A percentile compares a stretch with the other conserved stretches of the same genome.
phyloP scores from a whole-genome alignment of 2,329 filamentous ascomycete genomes.

The Phoma sp. region DNA sequence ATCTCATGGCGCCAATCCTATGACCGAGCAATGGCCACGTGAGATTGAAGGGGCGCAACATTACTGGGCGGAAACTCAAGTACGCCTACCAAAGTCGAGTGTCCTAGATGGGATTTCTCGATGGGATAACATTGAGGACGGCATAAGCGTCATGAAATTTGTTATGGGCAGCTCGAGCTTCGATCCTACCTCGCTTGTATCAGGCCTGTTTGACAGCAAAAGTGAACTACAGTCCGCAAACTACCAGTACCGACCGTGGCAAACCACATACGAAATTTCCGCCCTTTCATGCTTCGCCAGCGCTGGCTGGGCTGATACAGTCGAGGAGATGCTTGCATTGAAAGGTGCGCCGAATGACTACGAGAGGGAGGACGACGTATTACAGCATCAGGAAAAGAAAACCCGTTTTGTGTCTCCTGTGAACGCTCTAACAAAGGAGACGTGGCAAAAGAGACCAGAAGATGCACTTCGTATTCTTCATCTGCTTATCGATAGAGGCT shows the following conservation, averaged over 20 bases:
- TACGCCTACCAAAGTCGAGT: constrained; percentile 26
- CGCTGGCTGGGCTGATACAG: constrained; percentile 29
- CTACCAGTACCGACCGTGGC: constrained; percentile 24
- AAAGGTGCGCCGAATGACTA: constrained; percentile 20
- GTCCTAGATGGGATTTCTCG: constrained; percentile 27
- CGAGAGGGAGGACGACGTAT: constrained; percentile 26
- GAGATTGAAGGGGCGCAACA: constrained; percentile 28
- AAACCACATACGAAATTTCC: constrained; percentile 27
- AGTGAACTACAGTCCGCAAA: constrained; percentile 24
- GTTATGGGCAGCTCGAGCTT: constrained; percentile 26
- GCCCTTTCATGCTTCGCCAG: constrained; percentile 24
- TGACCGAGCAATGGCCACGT: constrained; percentile 29
- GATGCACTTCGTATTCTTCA: constrained; percentile 31
- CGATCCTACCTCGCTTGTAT: constrained; percentile 19
- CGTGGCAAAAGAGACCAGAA: constrained; percentile 26
- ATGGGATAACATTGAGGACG: constrained; percentile 26
- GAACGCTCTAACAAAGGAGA: constrained; percentile 29
- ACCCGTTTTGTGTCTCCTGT: constrained; percentile 24
- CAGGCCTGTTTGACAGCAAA: constrained; percentile 27
- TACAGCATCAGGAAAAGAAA: constrained; percentile 27
- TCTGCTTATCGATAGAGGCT: constrained; percentile 22
- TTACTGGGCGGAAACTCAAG: constrained; percentile 24
- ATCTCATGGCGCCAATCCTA: constrained; percentile 25
- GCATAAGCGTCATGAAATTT: constrained; percentile 21
- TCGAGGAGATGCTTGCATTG: constrained; percentile 25